phyloP scores from a whole-genome alignment of 2,329 filamentous ascomycete species.

The Nemania serpens region DNA sequence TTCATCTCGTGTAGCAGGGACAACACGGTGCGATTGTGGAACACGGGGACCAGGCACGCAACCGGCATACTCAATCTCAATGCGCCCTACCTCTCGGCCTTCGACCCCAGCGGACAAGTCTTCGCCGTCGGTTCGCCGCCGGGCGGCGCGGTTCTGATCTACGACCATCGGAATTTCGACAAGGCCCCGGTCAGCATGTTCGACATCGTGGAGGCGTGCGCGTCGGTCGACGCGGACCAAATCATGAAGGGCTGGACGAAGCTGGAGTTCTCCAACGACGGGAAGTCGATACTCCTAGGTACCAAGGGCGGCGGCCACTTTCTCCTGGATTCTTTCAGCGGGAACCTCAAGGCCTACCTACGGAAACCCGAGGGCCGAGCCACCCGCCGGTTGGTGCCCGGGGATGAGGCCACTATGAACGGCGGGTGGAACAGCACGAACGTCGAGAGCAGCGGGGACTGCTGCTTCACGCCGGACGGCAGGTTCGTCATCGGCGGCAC shows the following conservation, averaged over 20 bases:
- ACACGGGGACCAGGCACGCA: conserved; percentile 77
- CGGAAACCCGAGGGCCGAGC: conserved; percentile 58
- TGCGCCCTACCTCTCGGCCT: conserved; percentile 81
- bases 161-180: conserved; percentile 92
- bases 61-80: conserved; percentile 81
- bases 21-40: conserved; percentile 91
- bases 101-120: conserved; percentile 88
- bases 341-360: conserved; percentile 75
- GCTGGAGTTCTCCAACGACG: conserved; percentile 95
- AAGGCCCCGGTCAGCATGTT: conserved; percentile 88
- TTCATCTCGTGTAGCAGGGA: conserved; percentile 93
- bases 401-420: conserved; percentile 50
- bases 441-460: conserved; percentile 72
- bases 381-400: conserved; percentile 57
- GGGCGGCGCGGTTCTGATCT: conserved; percentile 81
- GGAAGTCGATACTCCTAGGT: conserved; percentile 81
- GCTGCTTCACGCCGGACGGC: conserved; percentile 88
- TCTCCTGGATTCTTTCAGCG: conserved; percentile 90
- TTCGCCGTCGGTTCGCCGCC: conserved; percentile 87
- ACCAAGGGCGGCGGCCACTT: conserved; percentile 87
- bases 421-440: conserved; percentile 51
- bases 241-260: conserved; percentile 79
- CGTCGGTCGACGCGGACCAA: conserved; percentile 59
- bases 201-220: conserved; percentile 68
- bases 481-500: conserved; percentile 85